Conservation (phyloP, 768 basidiomycete genomes). For the Heimioporus sp. region DNA sequence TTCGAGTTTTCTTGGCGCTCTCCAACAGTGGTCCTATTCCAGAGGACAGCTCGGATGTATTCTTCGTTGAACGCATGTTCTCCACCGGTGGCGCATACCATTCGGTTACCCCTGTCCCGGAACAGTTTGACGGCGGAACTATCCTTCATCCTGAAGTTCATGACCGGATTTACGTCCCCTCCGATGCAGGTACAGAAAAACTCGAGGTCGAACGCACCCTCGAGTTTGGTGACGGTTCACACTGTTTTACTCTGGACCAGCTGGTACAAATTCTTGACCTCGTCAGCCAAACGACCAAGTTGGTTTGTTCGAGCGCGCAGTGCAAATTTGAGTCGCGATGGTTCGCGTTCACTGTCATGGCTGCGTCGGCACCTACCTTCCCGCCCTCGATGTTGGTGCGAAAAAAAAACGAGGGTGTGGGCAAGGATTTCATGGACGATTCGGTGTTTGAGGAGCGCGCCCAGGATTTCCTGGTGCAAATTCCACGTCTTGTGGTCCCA, state of each 20-base stretch:
- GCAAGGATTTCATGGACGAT: not conserved
- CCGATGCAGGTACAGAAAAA: not conserved
- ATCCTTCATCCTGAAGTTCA: constrained; percentile 12
- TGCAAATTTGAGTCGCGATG: constrained; percentile 13
- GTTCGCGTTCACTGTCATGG: constrained; percentile 11
- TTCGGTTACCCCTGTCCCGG: constrained; percentile 1
- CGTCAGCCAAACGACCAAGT: constrained; percentile 1
- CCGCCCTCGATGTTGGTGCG: constrained; percentile 1
- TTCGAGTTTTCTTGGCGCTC: too few relatives aligned
- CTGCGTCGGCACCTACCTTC: constrained; percentile 1
- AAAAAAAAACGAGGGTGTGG: not conserved
- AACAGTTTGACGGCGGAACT: not conserved
- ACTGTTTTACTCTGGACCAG: not conserved
- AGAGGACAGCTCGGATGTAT: too few relatives aligned
- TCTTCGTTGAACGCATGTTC: too few relatives aligned
- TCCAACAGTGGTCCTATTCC: too few relatives aligned
- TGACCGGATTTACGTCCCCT: not conserved
- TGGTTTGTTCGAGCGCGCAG: constrained; percentile 6
- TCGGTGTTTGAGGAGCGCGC: too few relatives aligned
- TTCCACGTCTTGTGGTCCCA: too few relatives aligned
- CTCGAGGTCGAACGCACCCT: constrained; percentile 12
- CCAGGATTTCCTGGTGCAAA: not conserved
- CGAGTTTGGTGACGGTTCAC: not conserved
- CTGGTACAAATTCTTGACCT: constrained; percentile 7
- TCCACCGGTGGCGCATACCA: not conserved